Base-by-base conservation (phyloP, 805 yeast species). In the Hanseniaspora valbyensis region DNA sequence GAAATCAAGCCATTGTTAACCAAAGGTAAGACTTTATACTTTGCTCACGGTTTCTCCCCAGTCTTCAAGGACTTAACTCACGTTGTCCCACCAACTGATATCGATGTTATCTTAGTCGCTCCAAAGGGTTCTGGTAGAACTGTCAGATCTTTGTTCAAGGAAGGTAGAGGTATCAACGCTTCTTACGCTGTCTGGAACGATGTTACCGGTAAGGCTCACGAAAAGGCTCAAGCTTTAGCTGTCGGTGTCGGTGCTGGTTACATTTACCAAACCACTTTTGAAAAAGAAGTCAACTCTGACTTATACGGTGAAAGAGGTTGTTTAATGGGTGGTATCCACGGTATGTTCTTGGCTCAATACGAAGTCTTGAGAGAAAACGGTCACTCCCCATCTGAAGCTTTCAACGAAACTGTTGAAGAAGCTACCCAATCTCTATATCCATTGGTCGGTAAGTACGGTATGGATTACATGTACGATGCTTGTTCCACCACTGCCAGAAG, bases 81-180 rank as follows among this genome's bases (percentile, higher is more conserved):
- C 66, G 98, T 92, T 64, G 96, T 80, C 64, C 83, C 95, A 65
- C 98, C 98, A 75, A 73, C 74, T 60, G 84, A 90, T 74, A 78
- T 92, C 60, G 98, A 92, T 67, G 96, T 89, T 61, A 92, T 92
- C 75, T 78, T 92, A 68, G 98, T 90, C 67, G 98, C 98, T 72
- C 98, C 98, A 76, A 92, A 92, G 84, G 98, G 98, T 70, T 90
- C 97, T 57, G 98, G 98, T 76, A 88, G 98, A 79, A 92, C 98
- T 63, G 98, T 92, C 62, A 86, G 98, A 80, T 83, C 97, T 57
- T 77, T 92, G 66, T 92, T 92, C 92, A 90, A 92, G 78, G 98
- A 92, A 78, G 98, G 98, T 70, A 89, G 98, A 76, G 98, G 98
- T 80, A 92, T 92, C 72, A 92, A 92, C 90, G 92, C 98, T 50